A percentile compares a stretch with the other conserved stretches of the same genome.
phyloP scores from a whole-genome alignment of 148 eudicot genomes.

The Cornus controversa region DNA sequence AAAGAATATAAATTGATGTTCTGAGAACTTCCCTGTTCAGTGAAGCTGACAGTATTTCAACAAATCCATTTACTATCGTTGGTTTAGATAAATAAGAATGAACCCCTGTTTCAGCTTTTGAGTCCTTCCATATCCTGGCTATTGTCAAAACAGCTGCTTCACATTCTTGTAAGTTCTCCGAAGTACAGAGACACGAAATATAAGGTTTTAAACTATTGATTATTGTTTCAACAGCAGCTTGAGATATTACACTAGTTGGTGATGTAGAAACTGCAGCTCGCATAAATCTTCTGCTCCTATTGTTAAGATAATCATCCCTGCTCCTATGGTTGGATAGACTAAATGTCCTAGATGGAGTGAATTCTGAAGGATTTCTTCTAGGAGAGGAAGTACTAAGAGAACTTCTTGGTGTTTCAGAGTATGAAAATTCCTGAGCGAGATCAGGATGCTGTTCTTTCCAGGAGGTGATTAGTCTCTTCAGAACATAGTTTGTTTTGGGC shows the following conservation, averaged over 20 bases:
- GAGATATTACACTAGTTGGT: conserved; percentile 54
- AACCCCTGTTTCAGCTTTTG: conserved; percentile 33
- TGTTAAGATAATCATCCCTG: conserved; percentile 10
- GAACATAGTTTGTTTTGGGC: conserved; percentile 56
- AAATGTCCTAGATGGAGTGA: conserved; percentile 20
- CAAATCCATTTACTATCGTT: conserved; percentile 44
- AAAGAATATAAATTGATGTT: conserved; percentile 40
- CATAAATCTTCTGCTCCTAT: conserved; percentile 33
- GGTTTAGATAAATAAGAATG: conserved; percentile 47
- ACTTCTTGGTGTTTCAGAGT: conserved; percentile 33
- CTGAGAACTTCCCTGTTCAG: conserved; percentile 45
- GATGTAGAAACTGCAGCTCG: conserved; percentile 29
- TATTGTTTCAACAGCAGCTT: conserved; percentile 47
- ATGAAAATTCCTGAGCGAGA: conserved; percentile 44
- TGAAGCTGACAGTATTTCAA: conserved; percentile 53
- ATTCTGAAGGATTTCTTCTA: conserved; percentile 19
- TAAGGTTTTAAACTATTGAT: conserved; percentile 44
- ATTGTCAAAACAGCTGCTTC: conserved; percentile 43
- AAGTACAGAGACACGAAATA: conserved; percentile 42
- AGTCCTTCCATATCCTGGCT: conserved; percentile 41
- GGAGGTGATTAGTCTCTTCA: conserved; percentile 49
- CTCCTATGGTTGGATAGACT: conserved; percentile 14
- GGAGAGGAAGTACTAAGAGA: conserved; percentile 15
- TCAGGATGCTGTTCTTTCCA: conserved; percentile 61
- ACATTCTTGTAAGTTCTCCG: conserved; percentile 55